Base-by-base conservation (phyloP, 208 protist species). In the Leishmania mexicana region DNA sequence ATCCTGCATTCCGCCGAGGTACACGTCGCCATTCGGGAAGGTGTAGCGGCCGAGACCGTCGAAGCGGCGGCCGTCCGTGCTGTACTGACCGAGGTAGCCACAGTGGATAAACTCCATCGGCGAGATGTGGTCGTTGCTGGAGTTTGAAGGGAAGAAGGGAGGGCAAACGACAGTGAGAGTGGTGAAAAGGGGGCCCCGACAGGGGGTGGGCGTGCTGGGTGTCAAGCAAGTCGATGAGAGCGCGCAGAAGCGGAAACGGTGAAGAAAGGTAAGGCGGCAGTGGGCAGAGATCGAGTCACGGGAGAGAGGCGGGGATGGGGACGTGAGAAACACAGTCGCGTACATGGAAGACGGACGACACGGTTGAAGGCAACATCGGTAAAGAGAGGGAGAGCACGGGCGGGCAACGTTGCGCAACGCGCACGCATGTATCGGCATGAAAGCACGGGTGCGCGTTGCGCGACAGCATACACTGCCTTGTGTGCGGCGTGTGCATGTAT, bases 21-120 rank as follows among this genome's bases (percentile, higher is more conserved):
- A 98, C 24, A 85, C 83, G 79, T 97, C 92, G 40, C 96, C 94
- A 68, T 95, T 96, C n/a, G 89, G 53, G 75, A 97, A 97, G 21
- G 87, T 95, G 85, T 93, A 97, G 60, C 90, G 78, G 11, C 96
- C 96, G 8, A 93, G 77, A 21, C 91, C 92, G 64, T 96, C 60
- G 53, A 93, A 93, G 70, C 95, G 93, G 38, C 93, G 89, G 13
- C 83, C 88, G 67, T 98, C 95, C 0, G 78, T 40, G 17, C 89
- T 97, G 21, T 21, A 53, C 80, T 95, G 81, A 0, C 95, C 95
- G 11, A 80, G 71, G 81, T 98, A 97, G 10, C 83, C 80, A 51
- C 89, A 89, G 4, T 92, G 87, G 75, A 90, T 70, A 72, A 93
- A 92, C 17, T 90, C 47, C 88, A 93, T 92, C 7, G 11, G 8